A percentile compares a stretch with the other conserved stretches of the same genome.
phyloP scores from a whole-genome alignment of 208 protist species.

The Trypanosoma platydactyli region DNA sequence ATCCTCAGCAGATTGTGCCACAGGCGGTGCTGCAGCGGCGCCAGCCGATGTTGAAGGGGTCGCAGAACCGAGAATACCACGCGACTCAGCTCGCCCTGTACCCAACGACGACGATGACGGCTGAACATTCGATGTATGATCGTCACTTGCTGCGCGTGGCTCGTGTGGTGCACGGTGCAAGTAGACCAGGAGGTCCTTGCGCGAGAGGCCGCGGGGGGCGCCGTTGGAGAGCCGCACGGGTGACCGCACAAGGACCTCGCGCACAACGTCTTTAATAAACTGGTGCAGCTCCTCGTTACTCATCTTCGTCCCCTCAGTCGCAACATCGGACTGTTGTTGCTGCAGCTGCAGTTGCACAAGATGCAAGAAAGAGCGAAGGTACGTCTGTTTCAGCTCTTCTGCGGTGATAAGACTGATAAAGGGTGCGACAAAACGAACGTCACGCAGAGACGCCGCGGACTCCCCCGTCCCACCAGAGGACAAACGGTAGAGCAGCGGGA shows the following conservation, averaged over 20 bases:
- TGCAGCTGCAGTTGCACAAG: slow-evolving; percentile 79
- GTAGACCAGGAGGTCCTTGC: slow-evolving; percentile 64
- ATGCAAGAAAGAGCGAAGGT: slow-evolving; percentile 60
- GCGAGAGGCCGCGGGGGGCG: slow-evolving; percentile 49
- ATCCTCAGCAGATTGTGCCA: background rate
- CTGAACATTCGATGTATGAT: background rate
- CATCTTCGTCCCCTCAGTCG: slow-evolving; percentile 27
- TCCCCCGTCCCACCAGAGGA: slow-evolving; percentile 9
- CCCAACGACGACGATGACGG: background rate
- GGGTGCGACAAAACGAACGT: slow-evolving; percentile 72
- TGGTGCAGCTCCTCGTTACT: slow-evolving; percentile 38
- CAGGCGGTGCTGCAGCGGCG: background rate
- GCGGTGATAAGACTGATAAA: slow-evolving; percentile 69
- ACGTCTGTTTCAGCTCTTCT: slow-evolving; percentile 47
- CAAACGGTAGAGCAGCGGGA: slow-evolving; percentile 30
- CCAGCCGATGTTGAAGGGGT: slow-evolving; percentile 9
- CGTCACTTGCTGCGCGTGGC: slow-evolving; percentile 1
- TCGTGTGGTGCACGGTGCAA: slow-evolving; percentile 62
- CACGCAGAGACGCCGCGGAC: slow-evolving; percentile 29
- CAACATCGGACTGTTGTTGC: slow-evolving; percentile 12
- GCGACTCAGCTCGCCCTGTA: slow-evolving; percentile 14
- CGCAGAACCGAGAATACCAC: slow-evolving; percentile 23
- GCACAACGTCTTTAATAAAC: slow-evolving; percentile 50
- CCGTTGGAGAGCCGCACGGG: slow-evolving; percentile 43
- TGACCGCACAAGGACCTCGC: slow-evolving; percentile 58